These are phyloP conservation scores for Thalassiosira profunda DNA, from an alignment of 108 stramenopile species.

Conservation along the genomic window DNA sequence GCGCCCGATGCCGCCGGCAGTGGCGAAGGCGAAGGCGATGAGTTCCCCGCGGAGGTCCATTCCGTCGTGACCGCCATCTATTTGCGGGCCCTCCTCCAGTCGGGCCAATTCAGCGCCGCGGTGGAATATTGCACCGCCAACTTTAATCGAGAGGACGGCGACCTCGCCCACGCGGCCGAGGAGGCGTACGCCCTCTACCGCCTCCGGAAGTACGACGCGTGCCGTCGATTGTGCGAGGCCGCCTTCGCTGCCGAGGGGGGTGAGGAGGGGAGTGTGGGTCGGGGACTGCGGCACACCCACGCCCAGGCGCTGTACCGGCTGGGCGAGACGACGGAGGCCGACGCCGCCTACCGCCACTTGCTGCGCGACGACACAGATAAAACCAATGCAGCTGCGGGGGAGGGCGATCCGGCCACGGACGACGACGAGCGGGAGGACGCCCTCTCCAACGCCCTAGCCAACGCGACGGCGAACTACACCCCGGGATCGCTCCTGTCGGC, in stretches of 20 bases:
- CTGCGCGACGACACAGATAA: neutral
- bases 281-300: conserved; percentile 41
- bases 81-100: conserved; percentile 34
- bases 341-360: conserved; percentile 21
- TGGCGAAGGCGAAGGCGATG: too few species aligned
- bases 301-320: conserved; percentile 50
- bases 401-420: conserved; percentile 3
- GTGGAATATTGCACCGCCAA: neutral
- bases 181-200: conserved; percentile 43
- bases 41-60: too few species aligned
- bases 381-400: neutral
- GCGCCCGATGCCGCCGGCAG: too few species aligned
- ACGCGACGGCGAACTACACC: conserved; percentile 46
- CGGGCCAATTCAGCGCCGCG: conserved; percentile 23
- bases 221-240: conserved; percentile 26
- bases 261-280: too few species aligned
- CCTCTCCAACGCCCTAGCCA: conserved; percentile 49
- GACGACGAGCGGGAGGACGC: conserved; percentile 47
- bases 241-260: neutral
- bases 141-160: neutral
- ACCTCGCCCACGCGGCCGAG: conserved; percentile 23
- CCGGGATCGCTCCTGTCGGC: conserved; percentile 18
- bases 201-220: conserved; percentile 40
- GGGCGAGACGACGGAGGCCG: conserved; percentile 26
- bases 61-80: conserved; percentile 33